These are phyloP conservation scores for Phytomonas sp. DNA, from an alignment of 208 protist species.

Conservation along the genomic window DNA sequence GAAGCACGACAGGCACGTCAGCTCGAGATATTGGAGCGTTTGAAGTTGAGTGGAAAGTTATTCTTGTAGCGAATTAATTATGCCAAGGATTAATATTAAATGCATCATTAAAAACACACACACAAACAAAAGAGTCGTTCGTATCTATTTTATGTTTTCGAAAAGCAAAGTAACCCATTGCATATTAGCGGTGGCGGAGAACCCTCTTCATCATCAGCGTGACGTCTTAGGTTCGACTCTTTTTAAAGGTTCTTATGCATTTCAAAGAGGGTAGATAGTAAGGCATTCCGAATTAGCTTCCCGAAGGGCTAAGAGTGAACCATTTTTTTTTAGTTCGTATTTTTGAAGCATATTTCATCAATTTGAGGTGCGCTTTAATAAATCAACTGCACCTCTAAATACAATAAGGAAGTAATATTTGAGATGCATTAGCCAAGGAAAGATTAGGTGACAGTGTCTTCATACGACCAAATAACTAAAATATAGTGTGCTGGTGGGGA, in stretches of 20 bases:
- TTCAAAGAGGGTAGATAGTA: background rate
- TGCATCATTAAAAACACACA: background rate
- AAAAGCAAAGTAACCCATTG: background rate
- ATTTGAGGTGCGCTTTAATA: background rate
- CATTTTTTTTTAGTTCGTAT: background rate
- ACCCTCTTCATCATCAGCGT: background rate
- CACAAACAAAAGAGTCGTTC: background rate
- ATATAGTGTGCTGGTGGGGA: background rate
- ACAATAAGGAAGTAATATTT: background rate
- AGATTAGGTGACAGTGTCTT: background rate
- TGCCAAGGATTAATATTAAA: background rate
- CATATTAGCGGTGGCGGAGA: background rate
- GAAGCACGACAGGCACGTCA: slow-evolving; percentile 36
- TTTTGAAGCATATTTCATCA: background rate
- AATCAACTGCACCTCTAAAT: background rate
- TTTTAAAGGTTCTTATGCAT: slow-evolving; percentile 1
- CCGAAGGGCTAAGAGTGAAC: background rate
- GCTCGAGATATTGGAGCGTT: slow-evolving; percentile 32
- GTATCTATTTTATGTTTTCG: background rate
- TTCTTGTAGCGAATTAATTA: slow-evolving; percentile 33
- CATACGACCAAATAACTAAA: background rate
- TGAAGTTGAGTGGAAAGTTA: slow-evolving; percentile 48
- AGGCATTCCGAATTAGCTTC: background rate
- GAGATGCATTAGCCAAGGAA: background rate
- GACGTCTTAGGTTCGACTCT: background rate